Percentiles rank a stretch among this genome's conserved stretches.
These are phyloP conservation scores for Microcyclospora pomicola DNA, from an alignment of 2,329 filamentous ascomycete species.

Conservation along the genomic window DNA sequence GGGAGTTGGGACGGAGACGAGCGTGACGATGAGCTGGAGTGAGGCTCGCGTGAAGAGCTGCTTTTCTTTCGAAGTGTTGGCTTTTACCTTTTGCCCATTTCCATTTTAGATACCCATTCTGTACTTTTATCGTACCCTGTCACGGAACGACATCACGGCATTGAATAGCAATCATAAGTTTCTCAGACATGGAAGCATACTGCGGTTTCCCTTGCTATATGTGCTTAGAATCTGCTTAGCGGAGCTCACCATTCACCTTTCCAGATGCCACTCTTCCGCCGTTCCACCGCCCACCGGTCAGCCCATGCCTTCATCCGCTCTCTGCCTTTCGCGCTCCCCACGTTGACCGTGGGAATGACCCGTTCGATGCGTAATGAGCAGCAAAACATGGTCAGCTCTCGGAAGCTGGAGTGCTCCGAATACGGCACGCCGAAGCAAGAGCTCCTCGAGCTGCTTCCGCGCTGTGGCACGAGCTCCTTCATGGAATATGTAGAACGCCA, in stretches of 20 bases:
- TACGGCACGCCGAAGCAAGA: conserved; percentile 92
- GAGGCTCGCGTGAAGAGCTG: too few relatives aligned
- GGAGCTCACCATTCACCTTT: conserved; percentile 4
- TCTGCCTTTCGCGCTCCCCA: conserved; percentile 48
- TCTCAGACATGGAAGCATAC: too few relatives aligned
- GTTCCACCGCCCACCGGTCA: conserved; percentile 49
- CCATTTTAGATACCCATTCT: too few relatives aligned
- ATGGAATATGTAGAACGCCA: conserved; percentile 67
- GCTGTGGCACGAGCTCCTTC: conserved; percentile 62
- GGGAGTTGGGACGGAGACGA: too few relatives aligned
- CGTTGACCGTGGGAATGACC: conserved; percentile 87
- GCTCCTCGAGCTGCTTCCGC: conserved; percentile 68
- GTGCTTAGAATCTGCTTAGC: too few relatives aligned
- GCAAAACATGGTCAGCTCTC: conserved; percentile 86
- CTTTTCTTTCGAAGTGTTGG: too few relatives aligned
- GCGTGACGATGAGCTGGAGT: too few relatives aligned
- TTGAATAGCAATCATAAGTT: too few relatives aligned
- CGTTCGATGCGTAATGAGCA: conserved; percentile 76
- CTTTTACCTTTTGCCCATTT: too few relatives aligned
- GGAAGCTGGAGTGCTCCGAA: conserved; percentile 87
- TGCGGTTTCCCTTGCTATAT: too few relatives aligned
- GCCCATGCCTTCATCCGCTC: conserved; percentile 55
- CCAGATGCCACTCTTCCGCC: conserved; percentile 48
- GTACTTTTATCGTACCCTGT: too few relatives aligned
- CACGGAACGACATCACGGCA: too few relatives aligned